A percentile compares a stretch with the other conserved stretches of the same genome.
Conservation (phyloP, 148 eudicot species). For the Selenicereus undatus region DNA sequence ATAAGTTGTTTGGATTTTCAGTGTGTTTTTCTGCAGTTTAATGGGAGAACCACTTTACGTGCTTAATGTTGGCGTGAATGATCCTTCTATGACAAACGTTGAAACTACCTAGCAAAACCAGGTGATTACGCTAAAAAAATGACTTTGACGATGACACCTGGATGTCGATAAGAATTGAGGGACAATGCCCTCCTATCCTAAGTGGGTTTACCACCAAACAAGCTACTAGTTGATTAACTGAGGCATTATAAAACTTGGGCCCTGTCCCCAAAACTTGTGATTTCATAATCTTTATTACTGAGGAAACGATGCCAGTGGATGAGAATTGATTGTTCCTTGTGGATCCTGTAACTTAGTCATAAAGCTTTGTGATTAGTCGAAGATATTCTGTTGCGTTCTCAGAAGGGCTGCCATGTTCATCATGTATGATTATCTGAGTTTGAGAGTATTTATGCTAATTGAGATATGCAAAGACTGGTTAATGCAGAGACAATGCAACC, state of each 20-base stretch:
- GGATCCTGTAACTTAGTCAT: neutral
- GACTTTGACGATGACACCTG: neutral
- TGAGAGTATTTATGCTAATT: neutral
- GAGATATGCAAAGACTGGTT: neutral
- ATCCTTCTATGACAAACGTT: neutral
- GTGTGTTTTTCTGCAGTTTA: neutral
- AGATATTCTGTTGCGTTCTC: neutral
- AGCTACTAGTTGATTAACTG: neutral
- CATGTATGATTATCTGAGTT: neutral
- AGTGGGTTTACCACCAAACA: neutral
- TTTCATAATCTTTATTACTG: neutral
- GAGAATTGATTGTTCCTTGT: neutral
- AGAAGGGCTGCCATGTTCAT: neutral
- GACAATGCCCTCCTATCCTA: neutral
- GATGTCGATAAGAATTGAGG: neutral
- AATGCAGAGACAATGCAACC: neutral
- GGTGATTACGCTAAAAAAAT: neutral
- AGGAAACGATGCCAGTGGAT: neutral
- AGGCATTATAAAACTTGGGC: neutral
- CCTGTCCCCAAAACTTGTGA: neutral
- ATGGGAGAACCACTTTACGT: neutral
- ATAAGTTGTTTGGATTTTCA: neutral
- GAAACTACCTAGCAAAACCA: neutral
- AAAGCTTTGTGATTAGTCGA: neutral
- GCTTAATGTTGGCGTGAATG: neutral